A percentile compares a stretch with the other conserved stretches of the same genome.
phyloP scores from a whole-genome alignment of 805 yeast species.

The Nakazawaea laoshanensis region DNA sequence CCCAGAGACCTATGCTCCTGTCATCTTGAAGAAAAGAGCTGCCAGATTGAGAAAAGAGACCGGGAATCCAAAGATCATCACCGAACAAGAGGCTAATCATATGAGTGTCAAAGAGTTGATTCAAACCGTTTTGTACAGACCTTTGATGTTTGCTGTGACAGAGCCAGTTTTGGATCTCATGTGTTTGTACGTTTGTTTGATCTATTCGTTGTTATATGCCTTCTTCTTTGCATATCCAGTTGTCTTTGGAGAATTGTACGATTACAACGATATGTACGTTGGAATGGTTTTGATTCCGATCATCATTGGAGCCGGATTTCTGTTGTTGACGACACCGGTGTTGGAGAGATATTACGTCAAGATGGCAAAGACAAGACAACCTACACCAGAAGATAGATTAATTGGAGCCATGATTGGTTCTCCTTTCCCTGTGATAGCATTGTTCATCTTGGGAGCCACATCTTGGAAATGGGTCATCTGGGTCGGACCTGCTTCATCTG shows the following conservation, averaged over 20 bases:
- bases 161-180: conserved; percentile 83
- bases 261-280: conserved; percentile 65
- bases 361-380: conserved; percentile 43
- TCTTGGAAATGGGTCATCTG: conserved; percentile 57
- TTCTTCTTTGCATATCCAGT: conserved; percentile 95
- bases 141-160: conserved; percentile 64
- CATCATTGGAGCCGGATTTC: conserved; percentile 74
- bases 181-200: conserved; percentile 80
- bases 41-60: conserved; percentile 62
- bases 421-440: conserved; percentile 73
- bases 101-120: conserved; percentile 61
- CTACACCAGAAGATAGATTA: conserved; percentile 75
- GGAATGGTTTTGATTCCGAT: conserved; percentile 90
- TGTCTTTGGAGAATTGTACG: conserved; percentile 70
- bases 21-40: conserved; percentile 62
- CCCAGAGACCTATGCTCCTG: conserved; percentile 93
- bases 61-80: conserved; percentile 78
- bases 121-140: conserved; percentile 68
- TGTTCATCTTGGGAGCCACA: conserved; percentile 78
- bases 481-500: conserved; percentile 57
- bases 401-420: conserved; percentile 78
- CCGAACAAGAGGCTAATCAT: conserved; percentile 86
- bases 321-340: conserved; percentile 65
- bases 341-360: conserved; percentile 55
- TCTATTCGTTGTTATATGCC: conserved; percentile 85